Conservation (phyloP, 2,329 filamentous ascomycete species). For the Ceratocystis papillata region DNA sequence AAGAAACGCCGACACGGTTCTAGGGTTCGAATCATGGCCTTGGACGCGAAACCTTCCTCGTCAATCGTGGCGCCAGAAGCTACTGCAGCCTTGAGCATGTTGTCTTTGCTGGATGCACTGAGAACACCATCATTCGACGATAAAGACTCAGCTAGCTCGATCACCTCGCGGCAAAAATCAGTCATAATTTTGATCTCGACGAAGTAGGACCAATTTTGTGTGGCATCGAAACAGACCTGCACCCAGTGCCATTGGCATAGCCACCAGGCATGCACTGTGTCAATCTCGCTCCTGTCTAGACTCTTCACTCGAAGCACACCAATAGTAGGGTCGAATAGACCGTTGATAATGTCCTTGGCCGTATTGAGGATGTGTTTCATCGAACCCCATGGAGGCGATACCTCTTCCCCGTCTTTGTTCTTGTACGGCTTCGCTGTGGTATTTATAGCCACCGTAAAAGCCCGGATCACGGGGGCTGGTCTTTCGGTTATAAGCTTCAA, state of each 20-base stretch:
- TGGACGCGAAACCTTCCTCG: slow-evolving; percentile 30
- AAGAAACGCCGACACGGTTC: slow-evolving; percentile 28
- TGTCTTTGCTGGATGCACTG: slow-evolving; percentile 49
- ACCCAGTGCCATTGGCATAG: slow-evolving; percentile 70
- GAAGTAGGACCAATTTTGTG: slow-evolving; percentile 69
- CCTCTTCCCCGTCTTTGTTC: slow-evolving; percentile 20
- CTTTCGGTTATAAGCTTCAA: slow-evolving; percentile 37
- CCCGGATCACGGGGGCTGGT: slow-evolving; percentile 30
- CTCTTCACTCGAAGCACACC: slow-evolving; percentile 46
- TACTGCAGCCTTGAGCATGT: slow-evolving; percentile 25
- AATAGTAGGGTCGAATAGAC: slow-evolving; percentile 45
- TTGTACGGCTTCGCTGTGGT: slow-evolving; percentile 21
- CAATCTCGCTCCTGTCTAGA: slow-evolving; percentile 51
- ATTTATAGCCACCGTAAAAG: slow-evolving; percentile 38
- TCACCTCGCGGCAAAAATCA: slow-evolving; percentile 86
- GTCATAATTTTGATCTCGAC: slow-evolving; percentile 72
- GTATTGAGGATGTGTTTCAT: slow-evolving; percentile 48
- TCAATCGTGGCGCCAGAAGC: slow-evolving; percentile 27
- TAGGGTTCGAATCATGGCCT: slow-evolving; percentile 33
- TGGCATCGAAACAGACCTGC: slow-evolving; percentile 68
- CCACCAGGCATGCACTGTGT: slow-evolving; percentile 70
- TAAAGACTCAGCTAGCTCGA: slow-evolving; percentile 80
- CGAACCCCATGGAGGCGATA: slow-evolving; percentile 41
- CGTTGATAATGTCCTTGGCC: slow-evolving; percentile 46
- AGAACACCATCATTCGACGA: slow-evolving; percentile 80